Base-by-base conservation (phyloP, 2,329 filamentous ascomycete species). In the Acrocalymma vagum region DNA sequence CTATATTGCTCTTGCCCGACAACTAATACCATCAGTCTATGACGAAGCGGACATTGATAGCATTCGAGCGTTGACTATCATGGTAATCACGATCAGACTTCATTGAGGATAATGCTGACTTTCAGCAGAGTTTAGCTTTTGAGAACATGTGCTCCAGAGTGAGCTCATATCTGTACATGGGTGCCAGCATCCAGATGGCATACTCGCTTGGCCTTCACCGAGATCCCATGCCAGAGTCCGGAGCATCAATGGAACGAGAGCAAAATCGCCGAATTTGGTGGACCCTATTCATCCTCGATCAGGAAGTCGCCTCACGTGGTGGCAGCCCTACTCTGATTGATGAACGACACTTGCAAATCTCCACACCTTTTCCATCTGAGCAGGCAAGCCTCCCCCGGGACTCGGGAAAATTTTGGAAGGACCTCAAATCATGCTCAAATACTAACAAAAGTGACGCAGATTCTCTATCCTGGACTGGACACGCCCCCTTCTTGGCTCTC, bases 31-130 rank as follows among this genome's bases (percentile, higher is more conserved):
- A 1, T 36, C 47, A 6, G 60, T 66, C 1, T 65, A 69, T 31
- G 67, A 70, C 25, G 63, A 65, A 38, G 67, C 67, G 1, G 67
- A 70, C 22, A 51, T 70, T 25, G 67, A 70, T 20, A 69, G 67
- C 23, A 63, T 70, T 38, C 55, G 67, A 13, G 67, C 64, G 1
- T 47, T 70, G 37, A 59, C 63, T 13, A 65, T 67, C 7, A 48
- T 68, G 54, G 67, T 69, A 38, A 40, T n/a, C n/a, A n/a, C n/a
- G n/a, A n/a, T n/a, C n/a, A n/a, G n/a, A n/a, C n/a, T n/a, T n/a
- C n/a, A n/a, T n/a, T n/a, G n/a, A n/a, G n/a, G n/a, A n/a, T n/a
- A n/a, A n/a, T n/a, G n/a, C n/a, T n/a, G n/a, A n/a, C n/a, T n/a
- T n/a, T 17, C 4, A 27, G 5, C 25, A 69, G 65, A 66, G 61